Percentiles rank a stretch among this genome's conserved stretches.
Evolutionary conservation across 2,329 filamentous ascomycete genomes (phyloP).

Genomic region (Zasmidium citrigriseum): DNA sequence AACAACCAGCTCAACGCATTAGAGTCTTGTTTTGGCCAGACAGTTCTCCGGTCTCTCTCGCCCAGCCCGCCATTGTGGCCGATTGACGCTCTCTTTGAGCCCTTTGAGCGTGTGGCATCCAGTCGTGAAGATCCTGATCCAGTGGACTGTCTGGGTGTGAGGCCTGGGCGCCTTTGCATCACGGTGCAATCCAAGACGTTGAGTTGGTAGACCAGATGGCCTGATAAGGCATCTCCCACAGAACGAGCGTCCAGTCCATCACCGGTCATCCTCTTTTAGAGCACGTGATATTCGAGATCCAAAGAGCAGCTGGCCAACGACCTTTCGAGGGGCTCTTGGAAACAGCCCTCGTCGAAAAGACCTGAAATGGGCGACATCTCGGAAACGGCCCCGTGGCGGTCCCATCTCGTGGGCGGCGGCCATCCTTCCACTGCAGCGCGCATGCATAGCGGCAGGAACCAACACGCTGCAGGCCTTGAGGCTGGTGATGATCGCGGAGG

Average conservation of each 20-base stretch:
- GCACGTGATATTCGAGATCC: not conserved
- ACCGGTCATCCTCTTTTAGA: not conserved
- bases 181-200: not conserved
- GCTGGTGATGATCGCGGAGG: not conserved
- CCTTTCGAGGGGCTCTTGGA: no score
- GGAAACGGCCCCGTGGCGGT: no score
- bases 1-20: not conserved
- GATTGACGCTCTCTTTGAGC: not conserved
- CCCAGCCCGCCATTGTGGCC: not conserved
- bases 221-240: not conserved
- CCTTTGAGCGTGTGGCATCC: not conserved
- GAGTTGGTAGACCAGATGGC: not conserved
- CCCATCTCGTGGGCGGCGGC: not conserved
- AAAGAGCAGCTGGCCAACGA: not conserved
- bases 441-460: not conserved
- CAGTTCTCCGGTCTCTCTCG: not conserved
- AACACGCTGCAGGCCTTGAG: not conserved
- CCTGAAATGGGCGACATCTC: no score
- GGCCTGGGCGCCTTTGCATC: not conserved
- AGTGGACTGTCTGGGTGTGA: not conserved
- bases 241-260: not conserved
- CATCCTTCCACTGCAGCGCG: not conserved
- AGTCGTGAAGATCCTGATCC: not conserved
- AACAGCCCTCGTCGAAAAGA: no score
- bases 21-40: not conserved